phyloP scores from a whole-genome alignment of 2,329 filamentous ascomycete genomes.

The Cladosporium halotolerans region DNA sequence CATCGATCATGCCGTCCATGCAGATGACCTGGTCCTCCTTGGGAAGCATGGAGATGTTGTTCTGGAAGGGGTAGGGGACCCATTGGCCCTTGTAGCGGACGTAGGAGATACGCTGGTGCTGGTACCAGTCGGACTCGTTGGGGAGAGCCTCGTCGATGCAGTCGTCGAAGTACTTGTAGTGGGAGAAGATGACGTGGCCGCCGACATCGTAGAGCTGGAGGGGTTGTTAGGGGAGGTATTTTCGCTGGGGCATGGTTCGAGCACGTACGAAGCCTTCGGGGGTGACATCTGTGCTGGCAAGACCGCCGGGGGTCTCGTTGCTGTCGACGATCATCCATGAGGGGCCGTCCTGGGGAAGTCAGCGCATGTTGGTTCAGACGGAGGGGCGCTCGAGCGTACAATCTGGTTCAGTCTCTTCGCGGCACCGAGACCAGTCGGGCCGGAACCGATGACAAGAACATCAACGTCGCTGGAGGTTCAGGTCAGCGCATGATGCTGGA shows the following conservation, averaged over 20 bases:
- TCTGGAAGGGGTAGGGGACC: constrained; percentile 99
- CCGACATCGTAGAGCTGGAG: constrained; percentile 92
- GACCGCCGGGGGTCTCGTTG: constrained; percentile 85
- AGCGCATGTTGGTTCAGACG: constrained; percentile 7
- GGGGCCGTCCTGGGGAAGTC: constrained; percentile 62
- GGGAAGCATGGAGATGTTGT: constrained; percentile 97
- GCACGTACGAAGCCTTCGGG: constrained; percentile 90
- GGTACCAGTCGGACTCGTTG: constrained; percentile 91
- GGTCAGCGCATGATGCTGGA: neutral
- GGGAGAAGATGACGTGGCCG: constrained; percentile 97
- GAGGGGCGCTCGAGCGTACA: constrained; percentile 47
- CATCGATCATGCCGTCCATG: constrained; percentile 93
- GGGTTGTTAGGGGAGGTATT: constrained; percentile 8
- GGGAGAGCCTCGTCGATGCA: constrained; percentile 95
- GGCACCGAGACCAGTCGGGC: constrained; percentile 93
- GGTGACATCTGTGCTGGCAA: constrained; percentile 91
- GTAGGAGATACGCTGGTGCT: constrained; percentile 97
- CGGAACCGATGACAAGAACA: constrained; percentile 95
- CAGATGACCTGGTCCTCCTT: constrained; percentile 95
- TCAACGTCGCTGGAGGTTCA: constrained; percentile 68
- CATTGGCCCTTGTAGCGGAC: constrained; percentile 93
- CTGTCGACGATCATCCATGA: constrained; percentile 96
- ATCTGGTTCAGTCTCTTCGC: constrained; percentile 97
- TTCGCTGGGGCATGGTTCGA: neutral
- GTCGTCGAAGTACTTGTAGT: constrained; percentile 99